Evolutionary conservation across 2,329 filamentous ascomycete genomes (phyloP), one percentile per base, ranked within the genome.

Genomic region (Ophiostoma tasmaniense): DNA sequence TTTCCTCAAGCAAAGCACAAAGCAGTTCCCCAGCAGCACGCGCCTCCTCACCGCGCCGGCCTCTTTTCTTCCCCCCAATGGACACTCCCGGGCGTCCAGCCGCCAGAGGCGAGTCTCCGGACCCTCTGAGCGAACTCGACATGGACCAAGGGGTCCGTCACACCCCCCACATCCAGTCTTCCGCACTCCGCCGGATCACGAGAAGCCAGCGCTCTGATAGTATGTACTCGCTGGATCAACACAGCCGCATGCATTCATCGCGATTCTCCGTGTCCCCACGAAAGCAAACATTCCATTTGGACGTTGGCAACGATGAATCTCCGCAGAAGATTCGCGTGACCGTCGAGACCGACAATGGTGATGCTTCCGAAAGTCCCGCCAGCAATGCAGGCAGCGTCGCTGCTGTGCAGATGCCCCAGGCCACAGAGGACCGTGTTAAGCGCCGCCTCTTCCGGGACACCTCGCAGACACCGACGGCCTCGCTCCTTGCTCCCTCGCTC

Each of bases 271-370:
- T 35, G 1, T 86, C 85, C 59, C 84, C 85, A 52, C 79, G 83
- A 66, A 87, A 85, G 77, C 84, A 82, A 74, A 85, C 79, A 62
- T 86, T 86, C 71, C 81, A 85, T 75, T 80, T 87, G 42, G 83
- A 86, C 71, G 83, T 85, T 33, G 84, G 84, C 64, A 78, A 83
- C 72, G 78, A 79, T 50, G 75, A 75, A 64, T 80, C 83, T 64
- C 83, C 84, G 2, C 83, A 86, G 75, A 81, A 79, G 69, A 78
- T 87, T 61, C 78, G 80, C 62, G 84, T 86, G 67, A 87, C 85
- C 11, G 83, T 86, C 67, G 84, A 87, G 75, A 81, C 84, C 2
- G 81, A 82, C 0, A 74, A 37, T 7, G 61, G n/a, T 13, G 30
- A 37, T 3, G 28, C 22, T 30, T 33, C 17, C 28, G 30, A 78